Base-by-base conservation (phyloP, 2,329 filamentous ascomycete genomes). In the Pseudopyricularia cyperi region DNA sequence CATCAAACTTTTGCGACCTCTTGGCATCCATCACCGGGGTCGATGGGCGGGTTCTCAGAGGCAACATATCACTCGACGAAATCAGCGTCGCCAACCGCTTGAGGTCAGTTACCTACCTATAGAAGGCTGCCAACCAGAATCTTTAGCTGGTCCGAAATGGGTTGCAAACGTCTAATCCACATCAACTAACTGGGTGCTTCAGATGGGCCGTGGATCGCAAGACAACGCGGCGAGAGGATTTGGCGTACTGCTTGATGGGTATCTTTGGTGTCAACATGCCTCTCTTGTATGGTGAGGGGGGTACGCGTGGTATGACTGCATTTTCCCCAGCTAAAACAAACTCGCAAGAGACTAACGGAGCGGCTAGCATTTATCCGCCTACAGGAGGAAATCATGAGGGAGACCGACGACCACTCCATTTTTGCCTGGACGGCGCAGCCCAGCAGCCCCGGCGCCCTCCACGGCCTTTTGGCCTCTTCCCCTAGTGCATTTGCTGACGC, bases 401-500 rank as follows among this genome's bases (percentile, higher is more conserved):
- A 48, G 14, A 39, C 51, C 2, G 51, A 52, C 34, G 51, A 52
- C 46, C 44, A 49, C 24, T 52, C 51, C 4, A 24, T 52, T 2
- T 52, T 52, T 28, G 51, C 51, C 5, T 52, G 51, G 51, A 42
- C 37, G 19, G n/a, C 15, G 4, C 7, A 35, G 30, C 4, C 50
- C 2, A 53, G 57, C 26, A 44, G 37, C 35, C 14, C 30, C 24
- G 30, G 39, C 35, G 28, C 22, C 14, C 32, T 49, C 5, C 53
- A 52, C 26, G 60, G 61, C 2, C 54, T 62, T 11, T 53, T 63
- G 12, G 54, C 72, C 73, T 60, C 83, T 80, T 0, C 72, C 77
- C 17, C 70, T n/a, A 57, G 59, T 39, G 62, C 62, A 3, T 73
- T 73, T 56, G 62, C 63, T 2, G 64, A 66, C 53, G 12, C 46